A percentile compares a stretch with the other conserved stretches of the same genome.
phyloP scores from a whole-genome alignment of 2,329 filamentous ascomycete genomes.

The Onygenales sp. region DNA sequence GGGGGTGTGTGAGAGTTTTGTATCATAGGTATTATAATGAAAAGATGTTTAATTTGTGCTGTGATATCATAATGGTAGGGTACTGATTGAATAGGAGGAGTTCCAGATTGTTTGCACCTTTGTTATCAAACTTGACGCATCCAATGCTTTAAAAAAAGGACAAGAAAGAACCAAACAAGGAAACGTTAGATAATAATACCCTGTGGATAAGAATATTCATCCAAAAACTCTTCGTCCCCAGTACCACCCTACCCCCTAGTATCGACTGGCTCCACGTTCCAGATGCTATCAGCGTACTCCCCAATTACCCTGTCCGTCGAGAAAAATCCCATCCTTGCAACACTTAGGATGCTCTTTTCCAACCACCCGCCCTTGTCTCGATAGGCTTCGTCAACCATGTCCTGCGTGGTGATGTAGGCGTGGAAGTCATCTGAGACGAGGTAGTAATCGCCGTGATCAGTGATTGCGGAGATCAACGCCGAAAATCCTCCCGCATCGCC shows the following conservation, averaged over 20 bases:
- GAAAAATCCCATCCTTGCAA: conserved; percentile 96
- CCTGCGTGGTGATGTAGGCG: conserved; percentile 85
- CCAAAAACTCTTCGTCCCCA: not conserved
- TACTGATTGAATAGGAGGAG: no score
- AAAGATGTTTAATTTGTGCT: no score
- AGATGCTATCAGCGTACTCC: conserved; percentile 94
- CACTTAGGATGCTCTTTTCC: conserved; percentile 77
- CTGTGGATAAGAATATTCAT: not conserved
- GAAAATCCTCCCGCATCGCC: conserved; percentile 69
- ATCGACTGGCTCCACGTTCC: conserved; percentile 81
- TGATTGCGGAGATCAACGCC: conserved; percentile 75
- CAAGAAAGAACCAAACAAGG: not conserved
- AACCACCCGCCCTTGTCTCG: conserved; percentile 88
- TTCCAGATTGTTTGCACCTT: no score
- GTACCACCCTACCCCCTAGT: not conserved
- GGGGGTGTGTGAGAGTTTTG: not conserved
- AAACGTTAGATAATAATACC: not conserved
- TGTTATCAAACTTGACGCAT: not conserved
- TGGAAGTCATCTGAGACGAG: conserved; percentile 96
- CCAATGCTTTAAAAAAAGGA: not conserved
- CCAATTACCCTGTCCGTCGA: conserved; percentile 90
- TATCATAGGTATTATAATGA: no score
- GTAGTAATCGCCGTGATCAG: conserved; percentile 94
- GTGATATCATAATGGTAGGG: no score
- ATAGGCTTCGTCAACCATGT: conserved; percentile 84